Evolutionary conservation across 2,329 filamentous ascomycete genomes (phyloP).

Genomic region (Aureobasidium sp.): DNA sequence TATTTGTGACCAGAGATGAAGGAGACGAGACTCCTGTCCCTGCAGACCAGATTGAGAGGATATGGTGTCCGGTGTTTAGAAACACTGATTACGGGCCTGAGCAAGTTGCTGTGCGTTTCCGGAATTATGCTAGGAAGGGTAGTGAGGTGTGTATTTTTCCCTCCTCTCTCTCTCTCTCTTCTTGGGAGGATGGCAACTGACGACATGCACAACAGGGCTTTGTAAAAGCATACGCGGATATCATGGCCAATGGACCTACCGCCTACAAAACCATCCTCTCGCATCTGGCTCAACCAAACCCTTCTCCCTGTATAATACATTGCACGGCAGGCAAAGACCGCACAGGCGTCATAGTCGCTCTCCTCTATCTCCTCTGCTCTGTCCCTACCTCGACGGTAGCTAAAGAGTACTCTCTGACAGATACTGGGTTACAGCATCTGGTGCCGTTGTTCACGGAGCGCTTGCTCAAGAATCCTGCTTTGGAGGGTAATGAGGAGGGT

Average conservation of each 20-base stretch:
- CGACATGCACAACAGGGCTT: constrained; percentile 41
- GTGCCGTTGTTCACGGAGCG: constrained; percentile 42
- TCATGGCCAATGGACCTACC: constrained; percentile 46
- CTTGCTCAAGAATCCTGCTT: constrained; percentile 44
- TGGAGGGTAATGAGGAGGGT: constrained; percentile 39
- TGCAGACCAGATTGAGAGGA: constrained; percentile 41
- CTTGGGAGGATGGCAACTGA: neutral
- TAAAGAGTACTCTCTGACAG: constrained; percentile 60
- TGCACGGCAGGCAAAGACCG: constrained; percentile 73
- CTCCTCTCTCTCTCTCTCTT: no score
- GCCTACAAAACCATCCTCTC: constrained; percentile 52
- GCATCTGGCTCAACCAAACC: constrained; percentile 43
- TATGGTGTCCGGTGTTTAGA: constrained; percentile 58
- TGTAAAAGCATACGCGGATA: constrained; percentile 54
- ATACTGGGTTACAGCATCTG: constrained; percentile 46
- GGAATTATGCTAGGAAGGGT: constrained; percentile 50
- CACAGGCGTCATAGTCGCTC: constrained; percentile 60
- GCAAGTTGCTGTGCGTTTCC: constrained; percentile 52
- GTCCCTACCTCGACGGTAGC: constrained; percentile 53
- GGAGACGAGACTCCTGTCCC: constrained; percentile 27
- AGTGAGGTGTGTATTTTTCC: constrained; percentile 30
- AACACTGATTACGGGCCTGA: constrained; percentile 55
- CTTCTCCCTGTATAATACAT: constrained; percentile 51
- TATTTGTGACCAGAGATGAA: constrained; percentile 18
- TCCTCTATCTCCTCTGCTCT: constrained; percentile 57